Conservation (phyloP, 2,329 filamentous ascomycete genomes). For the Talaromyces sp. region DNA sequence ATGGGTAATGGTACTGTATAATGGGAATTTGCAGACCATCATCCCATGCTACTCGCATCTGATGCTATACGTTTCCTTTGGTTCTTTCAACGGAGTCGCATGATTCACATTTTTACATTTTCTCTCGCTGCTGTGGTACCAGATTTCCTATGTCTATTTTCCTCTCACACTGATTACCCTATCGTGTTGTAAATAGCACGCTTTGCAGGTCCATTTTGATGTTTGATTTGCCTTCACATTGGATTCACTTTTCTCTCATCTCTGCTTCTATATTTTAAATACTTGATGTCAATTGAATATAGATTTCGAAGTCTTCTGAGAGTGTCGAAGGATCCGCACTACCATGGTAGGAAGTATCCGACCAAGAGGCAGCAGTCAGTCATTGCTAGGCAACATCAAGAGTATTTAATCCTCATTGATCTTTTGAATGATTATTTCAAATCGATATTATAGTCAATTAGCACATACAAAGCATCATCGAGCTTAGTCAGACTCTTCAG, state of each 20-base stretch:
- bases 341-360: not conserved
- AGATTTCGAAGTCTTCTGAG: not conserved
- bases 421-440: not conserved
- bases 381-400: not conserved
- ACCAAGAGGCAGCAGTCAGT: not conserved
- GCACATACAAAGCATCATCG: not conserved
- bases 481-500: constrained; percentile 11
- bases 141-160: constrained; percentile 23
- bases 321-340: not conserved
- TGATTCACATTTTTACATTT: not conserved
- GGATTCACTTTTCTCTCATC: not conserved
- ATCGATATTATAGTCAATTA: not conserved
- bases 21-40: not conserved
- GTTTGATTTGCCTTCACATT: not conserved
- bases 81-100: constrained; percentile 4
- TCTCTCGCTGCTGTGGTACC: constrained; percentile 22
- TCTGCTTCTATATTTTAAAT: not conserved
- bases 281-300: constrained; percentile 1
- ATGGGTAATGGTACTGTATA: not conserved
- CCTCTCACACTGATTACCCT: constrained; percentile 21
- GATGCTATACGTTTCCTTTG: not conserved
- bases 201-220: not conserved
- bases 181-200: constrained; percentile 10
- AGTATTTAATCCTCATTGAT: not conserved
- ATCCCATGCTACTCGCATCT: constrained; percentile 17